These are phyloP conservation scores for Sugiyamaella americana DNA, from an alignment of 805 yeast species.

Conservation along the genomic window DNA sequence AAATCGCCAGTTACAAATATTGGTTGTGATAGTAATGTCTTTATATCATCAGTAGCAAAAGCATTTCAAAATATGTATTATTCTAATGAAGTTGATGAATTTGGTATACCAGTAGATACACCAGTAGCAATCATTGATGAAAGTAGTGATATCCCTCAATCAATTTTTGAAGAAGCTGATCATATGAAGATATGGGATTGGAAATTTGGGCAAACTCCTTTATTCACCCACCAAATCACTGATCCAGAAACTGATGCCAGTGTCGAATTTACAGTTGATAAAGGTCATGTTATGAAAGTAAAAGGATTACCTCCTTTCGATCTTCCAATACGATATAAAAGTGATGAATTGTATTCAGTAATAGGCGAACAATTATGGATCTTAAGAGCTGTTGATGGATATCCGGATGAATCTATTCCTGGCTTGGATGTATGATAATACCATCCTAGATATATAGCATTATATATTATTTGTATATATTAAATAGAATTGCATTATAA, in stretches of 20 bases:
- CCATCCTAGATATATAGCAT: background rate
- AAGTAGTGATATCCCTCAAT: slow-evolving; percentile 13
- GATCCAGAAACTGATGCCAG: slow-evolving; percentile 31
- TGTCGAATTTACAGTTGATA: slow-evolving; percentile 44
- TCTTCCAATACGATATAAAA: background rate
- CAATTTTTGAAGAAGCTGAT: slow-evolving; percentile 20
- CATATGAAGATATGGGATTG: slow-evolving; percentile 60
- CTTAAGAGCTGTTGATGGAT: slow-evolving; percentile 8
- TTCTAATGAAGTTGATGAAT: slow-evolving; percentile 1
- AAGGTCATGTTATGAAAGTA: slow-evolving; percentile 33
- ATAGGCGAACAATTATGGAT: slow-evolving; percentile 2
- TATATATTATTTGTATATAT: background rate
- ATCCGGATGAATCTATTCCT: background rate
- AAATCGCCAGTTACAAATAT: slow-evolving; percentile 73
- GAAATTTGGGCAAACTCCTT: slow-evolving; percentile 73
- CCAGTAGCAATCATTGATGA: slow-evolving; percentile 4
- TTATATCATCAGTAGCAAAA: slow-evolving; percentile 40
- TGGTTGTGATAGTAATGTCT: slow-evolving; percentile 39
- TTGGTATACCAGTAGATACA: background rate
- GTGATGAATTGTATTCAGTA: background rate
- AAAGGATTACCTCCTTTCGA: slow-evolving; percentile 24
- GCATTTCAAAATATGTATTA: slow-evolving; percentile 37
- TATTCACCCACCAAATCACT: slow-evolving; percentile 49
- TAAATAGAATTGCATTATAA: background rate
- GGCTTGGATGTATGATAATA: background rate